These are phyloP conservation scores for Ganoderma lingzhi DNA, from an alignment of 1,284 basidiomycete species.

Conservation along the genomic window DNA sequence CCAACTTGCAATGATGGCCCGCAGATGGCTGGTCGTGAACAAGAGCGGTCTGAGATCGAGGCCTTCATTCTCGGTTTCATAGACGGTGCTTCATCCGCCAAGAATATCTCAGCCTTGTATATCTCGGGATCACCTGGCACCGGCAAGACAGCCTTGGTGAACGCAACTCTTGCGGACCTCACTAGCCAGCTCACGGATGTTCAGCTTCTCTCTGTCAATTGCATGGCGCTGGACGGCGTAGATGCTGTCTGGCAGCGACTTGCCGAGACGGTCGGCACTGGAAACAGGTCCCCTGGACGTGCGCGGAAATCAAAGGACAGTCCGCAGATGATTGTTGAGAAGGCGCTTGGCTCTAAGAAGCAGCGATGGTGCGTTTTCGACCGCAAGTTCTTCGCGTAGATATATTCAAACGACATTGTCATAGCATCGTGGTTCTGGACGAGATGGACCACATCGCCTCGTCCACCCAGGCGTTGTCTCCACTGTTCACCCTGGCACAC, in stretches of 20 bases:
- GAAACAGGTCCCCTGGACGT: slow-evolving; percentile 45
- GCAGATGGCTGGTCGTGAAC: slow-evolving; percentile 68
- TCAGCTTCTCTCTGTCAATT: slow-evolving; percentile 71
- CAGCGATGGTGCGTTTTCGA: slow-evolving; percentile 64
- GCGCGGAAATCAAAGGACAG: slow-evolving; percentile 39
- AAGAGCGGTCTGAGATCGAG: slow-evolving; percentile 63
- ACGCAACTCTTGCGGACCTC: slow-evolving; percentile 57
- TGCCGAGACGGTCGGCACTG: slow-evolving; percentile 59
- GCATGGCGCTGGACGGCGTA: slow-evolving; percentile 74
- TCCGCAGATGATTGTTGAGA: slow-evolving; percentile 53
- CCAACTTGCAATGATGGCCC: slow-evolving; percentile 65
- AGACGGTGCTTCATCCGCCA: slow-evolving; percentile 39
- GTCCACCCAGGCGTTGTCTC: slow-evolving; percentile 59
- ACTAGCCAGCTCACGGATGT: slow-evolving; percentile 48
- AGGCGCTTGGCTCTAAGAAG: slow-evolving; percentile 47
- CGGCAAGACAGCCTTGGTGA: slow-evolving; percentile 84
- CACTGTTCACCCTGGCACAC: slow-evolving; percentile 70
- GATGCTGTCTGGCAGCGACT: slow-evolving; percentile 78
- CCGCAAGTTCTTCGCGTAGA: neutral
- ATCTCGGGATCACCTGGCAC: slow-evolving; percentile 84
- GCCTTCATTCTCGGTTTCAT: slow-evolving; percentile 66
- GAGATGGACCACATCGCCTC: slow-evolving; percentile 81
- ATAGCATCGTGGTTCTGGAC: slow-evolving; percentile 77
- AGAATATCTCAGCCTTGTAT: slow-evolving; percentile 59
- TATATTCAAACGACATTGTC: slow-evolving; percentile 5